Base-by-base conservation (phyloP, 2,329 filamentous ascomycete species). In the Clathrospora elynae region DNA sequence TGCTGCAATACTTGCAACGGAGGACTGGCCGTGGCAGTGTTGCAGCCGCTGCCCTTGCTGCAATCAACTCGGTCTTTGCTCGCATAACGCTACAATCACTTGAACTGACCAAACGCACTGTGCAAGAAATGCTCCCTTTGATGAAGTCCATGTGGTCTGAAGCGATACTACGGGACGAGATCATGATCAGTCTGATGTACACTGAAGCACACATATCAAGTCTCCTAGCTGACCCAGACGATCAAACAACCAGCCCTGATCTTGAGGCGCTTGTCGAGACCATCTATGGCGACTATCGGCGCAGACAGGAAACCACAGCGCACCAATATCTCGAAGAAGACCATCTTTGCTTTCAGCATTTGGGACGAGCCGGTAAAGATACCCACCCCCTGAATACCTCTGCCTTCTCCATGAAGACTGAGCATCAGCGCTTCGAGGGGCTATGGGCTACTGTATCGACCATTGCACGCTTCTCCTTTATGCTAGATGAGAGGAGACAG, bases 281-380 rank as follows among this genome's bases (percentile, higher is more conserved):
- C 3, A 71, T 99, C n/a, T 86, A 85, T 74, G 73, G 73, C 6
- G 92, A 96, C 59, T 97, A 97, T 68, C 77, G 82, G 3, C 84
- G 78, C 51, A 80, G 90, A 47, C 77, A 83, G 23, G 83, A 87
- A 33, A 82, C 50, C 12, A 59, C 60, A 17, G 53, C 56, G 14
- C 59, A 62, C 28, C 65, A 67, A 23, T 67, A 59, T 43, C 76
- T 97, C 8, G 86, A 90, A 51, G 72, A 95, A n/a, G 83, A 88
- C 47, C 88, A 96, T 57, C 65, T 96, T 62, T 77, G 31, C 55
- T 75, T 55, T 65, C 77, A 60, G 56, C 65, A 61, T 60, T 74
- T 62, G 63, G 75, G 51, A 43, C 57, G 38, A 70, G 75, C 57
- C 25, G 33, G 29, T 10, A 28, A 42, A 23, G 46, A 52, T 10